Percentiles rank a stretch among this genome's conserved stretches.
Conservation (phyloP, 805 yeast species). For the Candida odintsovae region DNA sequence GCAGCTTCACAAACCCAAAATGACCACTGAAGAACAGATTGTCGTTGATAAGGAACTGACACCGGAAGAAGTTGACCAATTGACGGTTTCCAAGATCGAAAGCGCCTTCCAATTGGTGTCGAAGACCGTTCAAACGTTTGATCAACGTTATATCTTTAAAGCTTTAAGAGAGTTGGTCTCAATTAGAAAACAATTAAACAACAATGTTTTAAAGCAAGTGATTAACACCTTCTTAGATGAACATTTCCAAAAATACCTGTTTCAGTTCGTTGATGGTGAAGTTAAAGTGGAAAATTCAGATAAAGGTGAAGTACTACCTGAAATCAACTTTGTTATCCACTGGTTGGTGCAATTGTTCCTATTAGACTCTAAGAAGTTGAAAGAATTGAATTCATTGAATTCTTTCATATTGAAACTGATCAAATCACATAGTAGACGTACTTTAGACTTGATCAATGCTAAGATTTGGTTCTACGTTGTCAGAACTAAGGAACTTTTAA, state of each 20-base stretch:
- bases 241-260: slow-evolving; percentile 36
- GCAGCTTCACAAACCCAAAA: not conserved
- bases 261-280: slow-evolving; percentile 33
- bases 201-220: slow-evolving; percentile 47
- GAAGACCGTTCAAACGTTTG: slow-evolving; percentile 67
- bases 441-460: slow-evolving; percentile 81
- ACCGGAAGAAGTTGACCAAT: slow-evolving; percentile 27
- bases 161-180: slow-evolving; percentile 79
- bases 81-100: slow-evolving; percentile 27
- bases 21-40: slow-evolving; percentile 21
- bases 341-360: slow-evolving; percentile 72
- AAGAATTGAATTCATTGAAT: slow-evolving; percentile 49
- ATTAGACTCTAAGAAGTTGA: slow-evolving; percentile 53
- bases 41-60: slow-evolving; percentile 23
- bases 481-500: slow-evolving; percentile 64
- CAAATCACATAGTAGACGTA: slow-evolving; percentile 66
- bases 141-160: slow-evolving; percentile 81
- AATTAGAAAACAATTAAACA: slow-evolving; percentile 59
- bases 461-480: slow-evolving; percentile 90
- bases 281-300: slow-evolving; percentile 29
- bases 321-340: slow-evolving; percentile 73
- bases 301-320: slow-evolving; percentile 53
- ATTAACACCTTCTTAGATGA: slow-evolving; percentile 53
- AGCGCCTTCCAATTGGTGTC: slow-evolving; percentile 28
- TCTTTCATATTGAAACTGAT: slow-evolving; percentile 41